A percentile compares a stretch with the other conserved stretches of the same genome.
These are phyloP conservation scores for Achlya hypogyna DNA, from an alignment of 352 stramenopile genomes.

Conservation along the genomic window DNA sequence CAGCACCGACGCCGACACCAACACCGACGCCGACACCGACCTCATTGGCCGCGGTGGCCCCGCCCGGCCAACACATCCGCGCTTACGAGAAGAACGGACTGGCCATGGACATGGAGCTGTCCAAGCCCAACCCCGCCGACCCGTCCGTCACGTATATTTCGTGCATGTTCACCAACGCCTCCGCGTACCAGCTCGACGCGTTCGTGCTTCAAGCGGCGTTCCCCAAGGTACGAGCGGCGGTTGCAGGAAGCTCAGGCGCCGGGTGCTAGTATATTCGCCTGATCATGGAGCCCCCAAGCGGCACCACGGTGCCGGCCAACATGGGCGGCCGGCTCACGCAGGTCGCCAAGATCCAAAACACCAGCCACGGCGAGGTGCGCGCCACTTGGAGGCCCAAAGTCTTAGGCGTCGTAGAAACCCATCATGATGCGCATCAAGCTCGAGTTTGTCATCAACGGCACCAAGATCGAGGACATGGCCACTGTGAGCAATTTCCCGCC, in stretches of 20 bases:
- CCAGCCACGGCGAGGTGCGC: conserved; percentile 84
- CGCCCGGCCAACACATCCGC: conserved; percentile 52
- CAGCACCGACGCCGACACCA: conserved; percentile 23
- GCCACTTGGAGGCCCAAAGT: background rate
- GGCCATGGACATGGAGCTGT: conserved; percentile 83
- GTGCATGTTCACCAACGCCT: conserved; percentile 90
- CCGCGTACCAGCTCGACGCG: conserved; percentile 73
- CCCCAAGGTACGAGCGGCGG: conserved; percentile 50
- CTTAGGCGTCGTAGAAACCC: conserved; percentile 82
- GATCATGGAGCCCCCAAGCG: conserved; percentile 95
- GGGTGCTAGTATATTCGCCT: conserved; percentile 89
- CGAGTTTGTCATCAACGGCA: conserved; percentile 76
- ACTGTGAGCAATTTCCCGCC: conserved; percentile 67
- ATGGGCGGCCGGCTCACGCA: conserved; percentile 84
- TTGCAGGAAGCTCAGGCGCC: background rate
- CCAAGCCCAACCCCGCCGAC: conserved; percentile 90
- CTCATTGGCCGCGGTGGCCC: conserved; percentile 8
- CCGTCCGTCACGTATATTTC: conserved; percentile 88
- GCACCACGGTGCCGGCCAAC: conserved; percentile 82
- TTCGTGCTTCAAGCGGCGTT: conserved; percentile 94
- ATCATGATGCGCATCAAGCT: conserved; percentile 80
- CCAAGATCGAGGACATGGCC: conserved; percentile 78
- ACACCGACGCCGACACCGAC: conserved; percentile 21
- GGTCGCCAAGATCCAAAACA: conserved; percentile 94
- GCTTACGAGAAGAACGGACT: conserved; percentile 96